Base-by-base conservation (phyloP, 140 eudicot genomes). In the Bidens hawaiensis region DNA sequence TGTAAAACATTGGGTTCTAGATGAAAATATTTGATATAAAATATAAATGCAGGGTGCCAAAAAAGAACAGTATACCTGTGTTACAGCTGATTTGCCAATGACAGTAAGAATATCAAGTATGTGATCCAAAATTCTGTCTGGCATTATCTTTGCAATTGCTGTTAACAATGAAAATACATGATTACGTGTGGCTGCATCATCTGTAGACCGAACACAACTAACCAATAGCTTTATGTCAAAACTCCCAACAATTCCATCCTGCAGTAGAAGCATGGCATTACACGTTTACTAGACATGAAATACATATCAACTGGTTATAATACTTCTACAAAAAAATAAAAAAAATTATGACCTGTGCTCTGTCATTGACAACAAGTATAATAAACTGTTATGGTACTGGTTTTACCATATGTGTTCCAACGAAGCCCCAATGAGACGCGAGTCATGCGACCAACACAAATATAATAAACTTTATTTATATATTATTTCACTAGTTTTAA, bases 161-260 rank as follows among this genome's bases (percentile, higher is more conserved):
- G 96, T 71, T 41, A 93, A 72, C 62, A 93, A 78, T 36, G 89
- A 85, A 71, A 85, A 85, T 2, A 76, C 76, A 25, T 93, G 99
- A 67, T 87, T 93, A 60, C 93, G 83, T 31, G 87, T 82, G 52
- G 75, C 48, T 27, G 84, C 68, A 51, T 93, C 85, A 31, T 49
- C 75, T 46, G 93, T 69, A 47, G 85, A 74, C 59, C 81, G 89
- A n/a, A 88, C 95, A 81, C 96, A 93, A 53, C 76, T 71, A 66
- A 93, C 81, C 65, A 93, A 59, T 30, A 93, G 76, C 40, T 77
- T 72, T 78, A 85, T 46, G 65, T 93, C 96, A 76, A 70, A 69
- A 11, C 62, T 65, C 61, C 48, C 42, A 65, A 28, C 36, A 11
- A 56, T 58, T 25, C 73, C 72, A 62, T 64, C 88, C 96, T 89